phyloP scores from a whole-genome alignment of 2,329 filamentous ascomycete genomes.

The Fusarium protoensiforme region DNA sequence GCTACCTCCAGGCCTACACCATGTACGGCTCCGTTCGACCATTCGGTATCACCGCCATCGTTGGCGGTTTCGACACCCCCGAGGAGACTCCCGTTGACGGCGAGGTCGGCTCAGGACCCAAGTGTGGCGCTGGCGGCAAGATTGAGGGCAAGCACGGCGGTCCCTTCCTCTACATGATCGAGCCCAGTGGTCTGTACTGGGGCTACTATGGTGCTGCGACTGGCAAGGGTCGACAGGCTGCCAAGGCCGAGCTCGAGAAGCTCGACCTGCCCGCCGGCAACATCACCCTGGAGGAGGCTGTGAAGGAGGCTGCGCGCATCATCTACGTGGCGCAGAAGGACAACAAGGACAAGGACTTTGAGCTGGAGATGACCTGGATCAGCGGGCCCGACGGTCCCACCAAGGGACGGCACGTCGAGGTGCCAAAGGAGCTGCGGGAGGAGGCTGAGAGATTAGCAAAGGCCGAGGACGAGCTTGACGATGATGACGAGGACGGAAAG shows the following conservation, averaged over 20 bases:
- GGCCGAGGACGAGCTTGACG: conserved; percentile 87
- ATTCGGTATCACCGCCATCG: conserved; percentile 94
- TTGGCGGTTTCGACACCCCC: conserved; percentile 94
- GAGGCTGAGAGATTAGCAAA: conserved; percentile 95
- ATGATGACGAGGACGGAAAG: conserved; percentile 74
- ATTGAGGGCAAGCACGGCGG: conserved; percentile 81
- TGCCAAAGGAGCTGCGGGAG: conserved; percentile 88
- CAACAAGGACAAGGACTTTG: conserved; percentile 99
- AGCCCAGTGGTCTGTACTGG: conserved; percentile 97
- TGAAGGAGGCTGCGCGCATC: conserved; percentile 96
- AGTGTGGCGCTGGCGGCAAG: conserved; percentile 85
- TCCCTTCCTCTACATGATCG: conserved; percentile 97
- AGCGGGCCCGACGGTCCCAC: conserved; percentile 86
- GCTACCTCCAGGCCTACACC: conserved; percentile 97
- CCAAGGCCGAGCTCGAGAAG: conserved; percentile 99
- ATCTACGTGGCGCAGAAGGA: conserved; percentile 98
- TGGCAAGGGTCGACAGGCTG: conserved; percentile 94
- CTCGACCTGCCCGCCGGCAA: conserved; percentile 83
- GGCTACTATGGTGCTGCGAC: conserved; percentile 98
- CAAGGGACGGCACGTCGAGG: conserved; percentile 91
- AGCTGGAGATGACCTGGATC: conserved; percentile 99
- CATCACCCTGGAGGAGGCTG: conserved; percentile 84
- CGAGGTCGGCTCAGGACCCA: conserved; percentile 85
- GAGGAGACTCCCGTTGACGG: conserved; percentile 87
- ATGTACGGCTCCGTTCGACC: conserved; percentile 96